phyloP scores from a whole-genome alignment of 208 protist genomes.

The Wallacemonas collosoma region DNA sequence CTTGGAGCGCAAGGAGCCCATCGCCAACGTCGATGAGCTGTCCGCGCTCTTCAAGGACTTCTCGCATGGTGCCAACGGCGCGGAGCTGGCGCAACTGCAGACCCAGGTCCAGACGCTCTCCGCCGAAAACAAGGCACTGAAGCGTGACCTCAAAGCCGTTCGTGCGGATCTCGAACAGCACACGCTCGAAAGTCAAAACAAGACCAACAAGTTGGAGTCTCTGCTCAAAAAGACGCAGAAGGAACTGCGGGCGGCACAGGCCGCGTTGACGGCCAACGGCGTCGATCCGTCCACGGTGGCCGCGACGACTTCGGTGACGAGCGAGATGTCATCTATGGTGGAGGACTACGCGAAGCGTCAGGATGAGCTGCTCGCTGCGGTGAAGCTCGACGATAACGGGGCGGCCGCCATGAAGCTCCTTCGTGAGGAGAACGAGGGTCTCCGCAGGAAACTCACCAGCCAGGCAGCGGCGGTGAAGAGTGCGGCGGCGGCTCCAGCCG shows the following conservation, averaged over 20 bases:
- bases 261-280: constrained; percentile 14
- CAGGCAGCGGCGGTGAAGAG: constrained; percentile 4
- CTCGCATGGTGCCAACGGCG: constrained; percentile 37
- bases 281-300: constrained; percentile 2
- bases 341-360: constrained; percentile 34
- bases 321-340: constrained; percentile 16
- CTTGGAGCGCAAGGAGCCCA: constrained; percentile 41
- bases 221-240: constrained; percentile 27
- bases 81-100: constrained; percentile 42
- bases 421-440: constrained; percentile 44
- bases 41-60: constrained; percentile 43
- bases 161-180: constrained; percentile 31
- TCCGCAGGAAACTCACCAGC: constrained; percentile 29
- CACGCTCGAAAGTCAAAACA: constrained; percentile 27
- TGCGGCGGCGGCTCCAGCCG: constrained; percentile 6
- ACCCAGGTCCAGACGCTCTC: constrained; percentile 47
- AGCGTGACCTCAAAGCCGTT: constrained; percentile 31
- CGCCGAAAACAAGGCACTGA: constrained; percentile 39
- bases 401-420: constrained; percentile 40
- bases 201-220: constrained; percentile 31
- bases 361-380: constrained; percentile 47
- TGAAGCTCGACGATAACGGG: constrained; percentile 55
- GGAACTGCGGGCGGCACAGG: constrained; percentile 23
- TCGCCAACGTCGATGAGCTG: constrained; percentile 49
- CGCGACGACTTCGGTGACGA: constrained; percentile 24